Evolutionary conservation across 75 land plant genomes (phyloP).

Genomic region (Sequoiadendron giganteum): DNA sequence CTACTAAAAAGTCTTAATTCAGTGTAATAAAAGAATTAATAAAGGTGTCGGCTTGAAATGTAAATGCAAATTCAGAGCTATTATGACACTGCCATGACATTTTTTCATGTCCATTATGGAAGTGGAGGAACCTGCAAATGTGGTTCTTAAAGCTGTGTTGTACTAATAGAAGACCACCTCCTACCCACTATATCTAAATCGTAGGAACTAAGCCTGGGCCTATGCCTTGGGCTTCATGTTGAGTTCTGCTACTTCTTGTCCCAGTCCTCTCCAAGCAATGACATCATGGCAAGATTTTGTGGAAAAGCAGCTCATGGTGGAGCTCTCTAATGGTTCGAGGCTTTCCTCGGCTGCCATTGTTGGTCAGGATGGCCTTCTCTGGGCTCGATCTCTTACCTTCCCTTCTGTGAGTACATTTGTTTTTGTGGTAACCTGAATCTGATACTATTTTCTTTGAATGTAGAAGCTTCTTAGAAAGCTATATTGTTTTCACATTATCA

Average conservation of each 20-base stretch:
- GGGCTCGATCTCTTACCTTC: slow-evolving; percentile 67
- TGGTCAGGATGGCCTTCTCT: slow-evolving; percentile 74
- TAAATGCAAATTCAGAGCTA: neutral
- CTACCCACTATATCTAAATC: neutral
- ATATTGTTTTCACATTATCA: neutral
- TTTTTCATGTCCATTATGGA: neutral
- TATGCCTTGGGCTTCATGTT: neutral
- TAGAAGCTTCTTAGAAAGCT: neutral
- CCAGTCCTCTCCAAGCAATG: slow-evolving; percentile 10
- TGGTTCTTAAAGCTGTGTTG: neutral
- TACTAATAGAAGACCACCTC: neutral
- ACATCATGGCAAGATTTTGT: slow-evolving; percentile 85
- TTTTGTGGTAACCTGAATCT: neutral
- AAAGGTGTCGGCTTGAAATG: neutral
- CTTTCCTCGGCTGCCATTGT: slow-evolving; percentile 73
- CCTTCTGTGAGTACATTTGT: slow-evolving; percentile 41
- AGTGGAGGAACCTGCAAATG: neutral
- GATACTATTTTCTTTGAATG: neutral
- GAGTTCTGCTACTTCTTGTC: neutral
- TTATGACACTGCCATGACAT: neutral
- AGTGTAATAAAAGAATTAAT: neutral
- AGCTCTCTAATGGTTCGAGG: slow-evolving; percentile 45
- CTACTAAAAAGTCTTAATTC: neutral
- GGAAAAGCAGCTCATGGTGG: slow-evolving; percentile 63
- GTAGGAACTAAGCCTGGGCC: neutral